Percentiles rank a stretch among this genome's conserved stretches.
phyloP scores from a whole-genome alignment of 148 eudicot species.

The Rhododendron griersonianum region DNA sequence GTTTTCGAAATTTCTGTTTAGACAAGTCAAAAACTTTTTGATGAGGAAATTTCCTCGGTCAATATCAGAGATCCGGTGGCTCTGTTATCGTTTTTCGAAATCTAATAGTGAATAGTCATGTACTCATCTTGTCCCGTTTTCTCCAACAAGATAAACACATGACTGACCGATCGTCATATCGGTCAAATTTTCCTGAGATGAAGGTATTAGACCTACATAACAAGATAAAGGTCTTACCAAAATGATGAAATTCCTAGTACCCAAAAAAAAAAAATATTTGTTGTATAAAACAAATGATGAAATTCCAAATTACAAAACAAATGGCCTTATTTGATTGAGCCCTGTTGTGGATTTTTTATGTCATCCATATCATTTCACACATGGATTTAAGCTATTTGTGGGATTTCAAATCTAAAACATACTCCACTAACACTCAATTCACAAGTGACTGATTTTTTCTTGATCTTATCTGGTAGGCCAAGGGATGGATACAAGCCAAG shows the following conservation, averaged over 20 bases:
- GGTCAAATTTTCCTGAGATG: not conserved
- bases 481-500: not conserved
- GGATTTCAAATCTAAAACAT: not conserved
- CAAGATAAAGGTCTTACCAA: not conserved
- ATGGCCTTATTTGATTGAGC: not conserved
- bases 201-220: too few species aligned
- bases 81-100: too few species aligned
- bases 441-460: not conserved
- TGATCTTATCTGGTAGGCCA: conserved; percentile 1
- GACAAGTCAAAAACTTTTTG: not conserved
- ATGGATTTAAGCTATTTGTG: not conserved
- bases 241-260: too few species aligned
- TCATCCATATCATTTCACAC: not conserved
- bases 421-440: not conserved
- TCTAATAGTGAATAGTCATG: too few species aligned
- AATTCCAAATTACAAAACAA: too few species aligned
- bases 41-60: not conserved
- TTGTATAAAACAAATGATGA: too few species aligned
- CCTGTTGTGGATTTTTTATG: not conserved
- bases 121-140: too few species aligned
- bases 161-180: not conserved
- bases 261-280: too few species aligned
- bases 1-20: not conserved
- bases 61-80: not conserved
- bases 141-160: not conserved